These are phyloP conservation scores for Rhynchosporium secalis DNA, from an alignment of 2,329 filamentous ascomycete species.

Conservation along the genomic window DNA sequence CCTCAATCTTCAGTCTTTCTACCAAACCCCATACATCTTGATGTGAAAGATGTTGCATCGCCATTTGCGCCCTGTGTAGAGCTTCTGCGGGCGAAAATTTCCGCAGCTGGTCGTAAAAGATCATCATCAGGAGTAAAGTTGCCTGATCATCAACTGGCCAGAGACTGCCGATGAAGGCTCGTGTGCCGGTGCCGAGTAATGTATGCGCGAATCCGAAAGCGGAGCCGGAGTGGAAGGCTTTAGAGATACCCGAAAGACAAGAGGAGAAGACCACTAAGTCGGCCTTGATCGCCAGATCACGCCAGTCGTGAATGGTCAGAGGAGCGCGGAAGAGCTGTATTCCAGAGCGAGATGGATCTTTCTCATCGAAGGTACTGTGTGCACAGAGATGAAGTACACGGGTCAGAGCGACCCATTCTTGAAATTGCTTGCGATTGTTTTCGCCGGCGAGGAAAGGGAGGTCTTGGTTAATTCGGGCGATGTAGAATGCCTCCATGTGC, in stretches of 20 bases:
- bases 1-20: conserved; percentile 9
- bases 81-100: conserved; percentile 7
- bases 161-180: conserved; percentile 13
- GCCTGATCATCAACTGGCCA: conserved; percentile 16
- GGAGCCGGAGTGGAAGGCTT: conserved; percentile 10
- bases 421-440: conserved; percentile 10
- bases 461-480: not conserved
- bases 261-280: conserved; percentile 14
- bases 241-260: conserved; percentile 9
- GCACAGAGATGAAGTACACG: conserved; percentile 11
- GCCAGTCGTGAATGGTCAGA: conserved; percentile 7
- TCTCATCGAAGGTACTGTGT: conserved; percentile 10
- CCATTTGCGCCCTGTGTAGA: conserved; percentile 10
- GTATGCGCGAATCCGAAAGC: conserved; percentile 15
- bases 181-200: conserved; percentile 5
- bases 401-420: conserved; percentile 3
- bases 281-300: conserved; percentile 13
- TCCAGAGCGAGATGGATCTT: conserved; percentile 8
- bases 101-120: conserved; percentile 8
- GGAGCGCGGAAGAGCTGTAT: conserved; percentile 10
- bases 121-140: conserved; percentile 14
- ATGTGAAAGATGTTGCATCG: conserved; percentile 9
- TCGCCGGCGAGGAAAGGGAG: conserved; percentile 5
- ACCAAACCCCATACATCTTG: conserved; percentile 9
- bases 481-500: conserved; percentile 14